Percentiles rank a stretch among this genome's conserved stretches.
These are phyloP conservation scores for Cryomyces minteri DNA, from an alignment of 495 filamentous ascomycete genomes.

Conservation along the genomic window DNA sequence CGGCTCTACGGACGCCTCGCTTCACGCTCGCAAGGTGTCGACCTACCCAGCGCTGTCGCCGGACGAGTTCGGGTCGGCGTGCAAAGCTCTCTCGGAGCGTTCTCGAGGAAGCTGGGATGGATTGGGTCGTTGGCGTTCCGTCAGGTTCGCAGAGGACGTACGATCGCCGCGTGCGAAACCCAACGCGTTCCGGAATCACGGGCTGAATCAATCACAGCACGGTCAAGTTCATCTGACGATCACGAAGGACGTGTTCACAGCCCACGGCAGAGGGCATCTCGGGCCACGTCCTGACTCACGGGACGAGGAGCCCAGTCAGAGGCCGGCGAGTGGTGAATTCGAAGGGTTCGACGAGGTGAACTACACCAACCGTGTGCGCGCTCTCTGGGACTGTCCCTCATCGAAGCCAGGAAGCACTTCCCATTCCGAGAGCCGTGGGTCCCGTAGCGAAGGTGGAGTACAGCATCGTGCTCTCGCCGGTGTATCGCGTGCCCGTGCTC, in stretches of 20 bases:
- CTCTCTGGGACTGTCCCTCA: not conserved
- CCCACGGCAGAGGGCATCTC: not conserved
- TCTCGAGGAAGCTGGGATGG: not conserved
- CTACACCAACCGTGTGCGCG: not conserved
- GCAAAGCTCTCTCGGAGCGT: not conserved
- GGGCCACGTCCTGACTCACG: not conserved
- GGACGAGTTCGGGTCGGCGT: not conserved
- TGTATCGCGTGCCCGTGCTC: conserved; percentile 37
- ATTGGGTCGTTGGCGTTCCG: not conserved
- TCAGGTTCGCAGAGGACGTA: not conserved
- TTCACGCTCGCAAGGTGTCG: not conserved
- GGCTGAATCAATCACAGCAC: not conserved
- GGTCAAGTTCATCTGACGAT: not conserved
- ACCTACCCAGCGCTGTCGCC: not conserved
- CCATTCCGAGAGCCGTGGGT: not conserved
- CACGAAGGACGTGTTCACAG: not conserved
- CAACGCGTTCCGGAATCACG: not conserved
- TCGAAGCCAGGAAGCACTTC: not conserved
- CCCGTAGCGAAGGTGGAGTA: conserved; percentile 26
- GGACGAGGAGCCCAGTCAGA: not conserved
- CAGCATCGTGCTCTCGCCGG: conserved; percentile 38
- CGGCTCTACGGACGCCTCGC: too few species aligned
- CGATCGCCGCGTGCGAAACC: not conserved
- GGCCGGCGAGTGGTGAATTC: not conserved
- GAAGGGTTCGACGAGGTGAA: conserved; percentile 1